Evolutionary conservation across 2,329 filamentous ascomycete species (phyloP), one percentile per base, ranked within the genome.

Genomic region (Metarhizium brunneum): DNA sequence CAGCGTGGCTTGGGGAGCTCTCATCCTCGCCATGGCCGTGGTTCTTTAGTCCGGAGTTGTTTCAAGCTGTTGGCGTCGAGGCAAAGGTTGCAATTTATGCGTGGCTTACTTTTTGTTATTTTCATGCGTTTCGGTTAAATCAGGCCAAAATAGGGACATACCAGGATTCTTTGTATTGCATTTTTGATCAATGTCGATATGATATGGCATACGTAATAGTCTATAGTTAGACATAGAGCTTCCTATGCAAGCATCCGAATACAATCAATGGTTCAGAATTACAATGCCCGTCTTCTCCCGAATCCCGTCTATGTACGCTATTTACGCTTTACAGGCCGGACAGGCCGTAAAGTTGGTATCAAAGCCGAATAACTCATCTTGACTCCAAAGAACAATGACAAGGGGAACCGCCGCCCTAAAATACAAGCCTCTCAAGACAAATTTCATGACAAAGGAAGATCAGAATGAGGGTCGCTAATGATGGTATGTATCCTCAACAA

Each of bases 1-100:
- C 6, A 60, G 58, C n/a, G 61, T 62, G 4, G 54, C 59, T 43
- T 52, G 69, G 36, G 67, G 63, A 47, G 52, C 62, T 32, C 66
- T 59, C 29, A 62, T 60, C 59, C 54, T 70, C 52, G 58, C 64
- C 45, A 56, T 63, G 47, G 64, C 61, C 36, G 57, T 59, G 47
- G 53, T 69, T 56, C 55, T 68, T 52, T 71, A 62, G 64, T 13
- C 10, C 2, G 35, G 35, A 53, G 20, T 10, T 29, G 25, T n/a
- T 43, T 14, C 14, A 8, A 11, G 29, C 36, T 47, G 4, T n/a
- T 10, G 29, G 11, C 29, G 16, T 45, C 42, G 14, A 45, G n/a
- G n/a, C 16, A 18, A 45, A 18, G n/a, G n/a, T 20, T 18, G 35
- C 20, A 7, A n/a, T 49, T 18, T 20, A 7, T 5, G 38, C 38